Evolutionary conservation across 2,329 filamentous ascomycete species (phyloP).

Genomic region (Podosphaera aphanis): DNA sequence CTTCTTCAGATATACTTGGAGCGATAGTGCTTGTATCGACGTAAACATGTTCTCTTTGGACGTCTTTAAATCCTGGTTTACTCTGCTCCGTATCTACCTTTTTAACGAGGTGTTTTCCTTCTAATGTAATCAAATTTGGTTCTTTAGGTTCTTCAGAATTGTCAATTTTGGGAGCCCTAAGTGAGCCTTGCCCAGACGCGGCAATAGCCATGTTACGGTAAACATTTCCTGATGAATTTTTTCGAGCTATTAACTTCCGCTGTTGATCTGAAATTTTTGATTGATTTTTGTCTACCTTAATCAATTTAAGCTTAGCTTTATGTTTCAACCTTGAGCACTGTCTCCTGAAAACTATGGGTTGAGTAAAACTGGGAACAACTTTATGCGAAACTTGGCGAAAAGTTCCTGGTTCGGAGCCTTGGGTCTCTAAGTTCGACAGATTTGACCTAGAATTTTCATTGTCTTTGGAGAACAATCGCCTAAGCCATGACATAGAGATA

Average conservation of each 20-base stretch:
- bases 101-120: slow-evolving; percentile 4
- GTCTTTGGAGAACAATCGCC: slow-evolving; percentile 14
- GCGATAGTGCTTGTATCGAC: slow-evolving; percentile 13
- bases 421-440: slow-evolving; percentile 6
- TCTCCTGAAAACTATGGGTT: slow-evolving; percentile 56
- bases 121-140: slow-evolving; percentile 8
- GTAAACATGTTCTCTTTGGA: slow-evolving; percentile 9
- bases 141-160: slow-evolving; percentile 13
- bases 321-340: slow-evolving; percentile 62
- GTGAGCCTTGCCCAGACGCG: slow-evolving; percentile 3
- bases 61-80: slow-evolving; percentile 9
- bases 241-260: slow-evolving; percentile 7
- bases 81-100: not conserved
- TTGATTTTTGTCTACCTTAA: slow-evolving; percentile 42
- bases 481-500: slow-evolving; percentile 13
- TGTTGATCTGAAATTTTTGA: slow-evolving; percentile 41
- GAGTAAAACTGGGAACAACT: slow-evolving; percentile 58
- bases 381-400: slow-evolving; percentile 20
- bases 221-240: slow-evolving; percentile 8
- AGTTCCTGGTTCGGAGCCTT: slow-evolving; percentile 8
- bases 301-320: slow-evolving; percentile 42
- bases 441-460: slow-evolving; percentile 5
- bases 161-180: not conserved
- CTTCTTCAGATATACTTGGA: slow-evolving; percentile 26
- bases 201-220: slow-evolving; percentile 11